phyloP scores from a whole-genome alignment of 2,329 filamentous ascomycete species.

The Aureobasidium leucospermi region DNA sequence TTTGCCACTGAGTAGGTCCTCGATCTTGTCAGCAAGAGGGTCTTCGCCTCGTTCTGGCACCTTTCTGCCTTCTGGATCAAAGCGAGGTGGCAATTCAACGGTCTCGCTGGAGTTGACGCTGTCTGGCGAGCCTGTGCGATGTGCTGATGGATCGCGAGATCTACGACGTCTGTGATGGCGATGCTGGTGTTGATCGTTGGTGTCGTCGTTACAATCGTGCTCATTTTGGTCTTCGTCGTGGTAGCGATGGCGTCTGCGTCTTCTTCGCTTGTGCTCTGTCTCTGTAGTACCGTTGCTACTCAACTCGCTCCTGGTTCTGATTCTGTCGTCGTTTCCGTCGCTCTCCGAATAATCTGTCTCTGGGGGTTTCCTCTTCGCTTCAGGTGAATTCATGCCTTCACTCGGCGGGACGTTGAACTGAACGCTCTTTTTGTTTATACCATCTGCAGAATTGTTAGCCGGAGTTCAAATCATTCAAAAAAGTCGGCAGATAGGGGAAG shows the following conservation, averaged over 20 bases:
- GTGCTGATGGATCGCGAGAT: background rate
- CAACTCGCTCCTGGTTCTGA: constrained; percentile 2
- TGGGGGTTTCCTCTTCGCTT: background rate
- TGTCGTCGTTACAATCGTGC: background rate
- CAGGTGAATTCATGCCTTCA: constrained; percentile 11
- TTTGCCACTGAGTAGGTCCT: constrained; percentile 25
- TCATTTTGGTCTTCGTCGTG: constrained; percentile 1
- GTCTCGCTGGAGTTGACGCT: constrained; percentile 22
- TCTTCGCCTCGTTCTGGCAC: constrained; percentile 23
- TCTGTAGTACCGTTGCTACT: constrained; percentile 12
- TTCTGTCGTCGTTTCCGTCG: constrained; percentile 8
- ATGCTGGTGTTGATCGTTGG: background rate
- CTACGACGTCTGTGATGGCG: constrained; percentile 8
- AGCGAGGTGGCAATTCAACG: constrained; percentile 30
- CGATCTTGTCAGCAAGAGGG: constrained; percentile 24
- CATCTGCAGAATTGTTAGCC: constrained; percentile 12
- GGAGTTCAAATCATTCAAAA: background rate
- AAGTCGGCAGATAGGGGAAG: background rate
- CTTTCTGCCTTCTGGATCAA: constrained; percentile 29
- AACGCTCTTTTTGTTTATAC: constrained; percentile 13
- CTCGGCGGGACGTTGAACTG: constrained; percentile 7
- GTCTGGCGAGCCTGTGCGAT: constrained; percentile 11
- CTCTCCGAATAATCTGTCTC: background rate
- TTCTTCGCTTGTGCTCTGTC: constrained; percentile 7
- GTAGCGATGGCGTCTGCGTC: constrained; percentile 11